Percentiles rank a stretch among this genome's conserved stretches.
phyloP scores from a whole-genome alignment of 2,329 filamentous ascomycete species.

The Trichoderma sp. region DNA sequence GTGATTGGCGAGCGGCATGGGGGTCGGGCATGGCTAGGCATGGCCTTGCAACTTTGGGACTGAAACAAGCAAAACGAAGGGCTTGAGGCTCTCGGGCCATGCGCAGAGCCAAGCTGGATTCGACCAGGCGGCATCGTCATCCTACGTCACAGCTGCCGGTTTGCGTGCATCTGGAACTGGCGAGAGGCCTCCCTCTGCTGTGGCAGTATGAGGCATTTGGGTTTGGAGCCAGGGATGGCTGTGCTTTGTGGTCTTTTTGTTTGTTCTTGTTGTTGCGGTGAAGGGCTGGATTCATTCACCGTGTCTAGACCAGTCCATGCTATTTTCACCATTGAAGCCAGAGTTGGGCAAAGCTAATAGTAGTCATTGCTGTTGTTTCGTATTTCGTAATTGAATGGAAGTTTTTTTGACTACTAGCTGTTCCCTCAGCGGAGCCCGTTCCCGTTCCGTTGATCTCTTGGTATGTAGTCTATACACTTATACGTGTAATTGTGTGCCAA shows the following conservation, averaged over 20 bases:
- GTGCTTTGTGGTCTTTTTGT: constrained; percentile 4
- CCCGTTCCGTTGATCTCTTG: not conserved
- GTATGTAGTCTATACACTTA: not conserved
- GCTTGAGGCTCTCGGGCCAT: constrained; percentile 11
- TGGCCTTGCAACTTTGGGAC: not conserved
- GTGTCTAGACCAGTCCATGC: constrained; percentile 16
- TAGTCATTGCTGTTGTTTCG: not conserved
- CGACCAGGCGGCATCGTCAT: constrained; percentile 14
- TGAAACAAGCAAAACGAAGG: not conserved
- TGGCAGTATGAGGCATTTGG: constrained; percentile 21
- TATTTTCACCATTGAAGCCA: not conserved
- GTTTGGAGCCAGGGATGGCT: constrained; percentile 15
- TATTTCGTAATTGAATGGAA: not conserved
- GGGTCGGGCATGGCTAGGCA: not conserved
- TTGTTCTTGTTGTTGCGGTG: constrained; percentile 5
- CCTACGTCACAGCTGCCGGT: constrained; percentile 18
- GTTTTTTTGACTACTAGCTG: not conserved
- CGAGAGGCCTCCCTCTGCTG: constrained; percentile 6
- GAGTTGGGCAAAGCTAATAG: not conserved
- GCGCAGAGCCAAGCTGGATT: constrained; percentile 2
- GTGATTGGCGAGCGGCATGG: constrained; percentile 13
- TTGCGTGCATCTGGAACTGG: not conserved
- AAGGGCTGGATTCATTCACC: constrained; percentile 7
- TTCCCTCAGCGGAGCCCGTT: not conserved
- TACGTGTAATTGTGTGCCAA: not conserved